A percentile compares a stretch with the other conserved stretches of the same genome.
These are phyloP conservation scores for Diutina scorzettiae DNA, from an alignment of 1,139 yeast species.

Conservation along the genomic window DNA sequence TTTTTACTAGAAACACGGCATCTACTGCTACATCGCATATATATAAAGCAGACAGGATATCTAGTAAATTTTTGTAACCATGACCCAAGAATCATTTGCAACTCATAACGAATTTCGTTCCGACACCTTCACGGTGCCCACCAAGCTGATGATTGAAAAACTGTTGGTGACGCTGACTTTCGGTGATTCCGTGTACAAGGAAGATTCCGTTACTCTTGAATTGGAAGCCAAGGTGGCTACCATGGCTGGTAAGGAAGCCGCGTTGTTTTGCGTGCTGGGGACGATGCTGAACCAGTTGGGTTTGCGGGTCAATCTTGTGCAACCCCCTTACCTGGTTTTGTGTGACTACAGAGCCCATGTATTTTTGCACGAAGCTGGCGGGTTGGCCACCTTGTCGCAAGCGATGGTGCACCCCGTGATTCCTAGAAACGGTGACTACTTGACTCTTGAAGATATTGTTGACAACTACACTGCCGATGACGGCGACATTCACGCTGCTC, in stretches of 20 bases:
- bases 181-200: slow-evolving; percentile 87
- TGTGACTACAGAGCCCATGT: slow-evolving; percentile 86
- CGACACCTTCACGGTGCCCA: slow-evolving; percentile 91
- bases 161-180: slow-evolving; percentile 32
- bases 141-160: slow-evolving; percentile 60
- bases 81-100: slow-evolving; percentile 14
- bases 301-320: slow-evolving; percentile 60
- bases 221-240: slow-evolving; percentile 57
- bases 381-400: slow-evolving; percentile 77
- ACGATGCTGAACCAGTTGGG: slow-evolving; percentile 88
- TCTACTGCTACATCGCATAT: too few relatives aligned
- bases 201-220: slow-evolving; percentile 57
- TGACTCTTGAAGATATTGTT: slow-evolving; percentile 72
- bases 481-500: slow-evolving; percentile 82
- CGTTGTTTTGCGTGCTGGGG: slow-evolving; percentile 77
- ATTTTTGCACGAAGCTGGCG: slow-evolving; percentile 79
- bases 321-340: slow-evolving; percentile 78
- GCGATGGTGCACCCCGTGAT: slow-evolving; percentile 84
- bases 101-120: slow-evolving; percentile 56
- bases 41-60: too few relatives aligned
- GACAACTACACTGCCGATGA: slow-evolving; percentile 58
- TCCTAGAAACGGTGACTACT: slow-evolving; percentile 61
- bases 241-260: slow-evolving; percentile 75
- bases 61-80: slow-evolving; percentile 8
- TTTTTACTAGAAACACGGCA: too few relatives aligned